A percentile compares a stretch with the other conserved stretches of the same genome.
phyloP scores from a whole-genome alignment of 805 yeast species.

The Sugiyamaella chiloensis region DNA sequence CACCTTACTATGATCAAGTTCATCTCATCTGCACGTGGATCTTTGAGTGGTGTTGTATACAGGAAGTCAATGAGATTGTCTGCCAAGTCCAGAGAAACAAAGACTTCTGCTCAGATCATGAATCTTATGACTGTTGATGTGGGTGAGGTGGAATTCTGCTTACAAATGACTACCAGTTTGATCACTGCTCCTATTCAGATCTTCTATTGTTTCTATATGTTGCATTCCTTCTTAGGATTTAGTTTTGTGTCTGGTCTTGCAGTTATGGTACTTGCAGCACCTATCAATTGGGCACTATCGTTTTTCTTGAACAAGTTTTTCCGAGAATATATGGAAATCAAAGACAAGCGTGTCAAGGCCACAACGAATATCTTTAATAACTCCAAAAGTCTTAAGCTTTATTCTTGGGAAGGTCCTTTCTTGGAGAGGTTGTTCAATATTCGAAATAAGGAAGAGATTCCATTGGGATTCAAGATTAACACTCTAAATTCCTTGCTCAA shows the following conservation, averaged over 20 bases:
- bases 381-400: conserved; percentile 83
- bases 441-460: conserved; percentile 79
- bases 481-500: conserved; percentile 24
- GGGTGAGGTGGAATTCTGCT: conserved; percentile 54
- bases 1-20: conserved; percentile 57
- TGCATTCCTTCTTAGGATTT: conserved; percentile 39
- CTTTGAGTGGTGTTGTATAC: conserved; percentile 42
- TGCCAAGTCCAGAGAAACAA: conserved; percentile 51
- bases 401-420: conserved; percentile 92
- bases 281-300: conserved; percentile 5
- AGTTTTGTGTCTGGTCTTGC: conserved; percentile 11
- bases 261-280: conserved; percentile 8
- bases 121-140: conserved; percentile 71
- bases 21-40: conserved; percentile 54
- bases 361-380: conserved; percentile 79
- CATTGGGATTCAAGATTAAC: conserved; percentile 53
- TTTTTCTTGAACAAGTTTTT: conserved; percentile 6
- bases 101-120: conserved; percentile 69
- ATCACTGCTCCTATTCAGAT: conserved; percentile 95
- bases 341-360: conserved; percentile 85
- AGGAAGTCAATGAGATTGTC: conserved; percentile 64
- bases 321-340: conserved; percentile 73
- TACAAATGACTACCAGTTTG: conserved; percentile 69
- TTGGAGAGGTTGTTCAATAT: conserved; percentile 66
- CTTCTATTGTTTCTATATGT: conserved; percentile 63